These are phyloP conservation scores for Epichloe brachyelytri DNA, from an alignment of 2,329 filamentous ascomycete species.

Conservation along the genomic window DNA sequence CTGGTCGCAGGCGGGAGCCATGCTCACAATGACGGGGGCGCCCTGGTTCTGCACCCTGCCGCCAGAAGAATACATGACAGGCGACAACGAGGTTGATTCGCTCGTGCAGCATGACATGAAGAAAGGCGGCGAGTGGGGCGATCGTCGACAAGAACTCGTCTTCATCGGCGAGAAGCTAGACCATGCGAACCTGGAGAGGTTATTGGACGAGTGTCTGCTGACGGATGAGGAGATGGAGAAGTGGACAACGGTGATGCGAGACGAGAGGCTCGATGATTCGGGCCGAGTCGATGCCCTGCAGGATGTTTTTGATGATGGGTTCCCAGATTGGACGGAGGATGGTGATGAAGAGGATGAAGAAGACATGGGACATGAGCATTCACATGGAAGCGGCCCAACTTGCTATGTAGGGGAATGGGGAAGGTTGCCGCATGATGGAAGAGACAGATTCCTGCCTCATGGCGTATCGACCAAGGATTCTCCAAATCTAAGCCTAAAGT, in stretches of 20 bases:
- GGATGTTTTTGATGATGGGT: slow-evolving; percentile 45
- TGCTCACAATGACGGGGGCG: slow-evolving; percentile 46
- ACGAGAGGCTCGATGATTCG: slow-evolving; percentile 20
- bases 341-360: slow-evolving; percentile 26
- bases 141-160: slow-evolving; percentile 58
- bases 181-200: slow-evolving; percentile 31
- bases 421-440: background rate
- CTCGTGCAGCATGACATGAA: slow-evolving; percentile 36
- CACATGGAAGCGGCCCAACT: slow-evolving; percentile 2
- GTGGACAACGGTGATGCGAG: slow-evolving; percentile 41
- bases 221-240: slow-evolving; percentile 42
- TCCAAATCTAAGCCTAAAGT: no score
- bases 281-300: slow-evolving; percentile 33
- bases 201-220: slow-evolving; percentile 49
- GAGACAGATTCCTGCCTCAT: background rate
- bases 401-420: background rate
- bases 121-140: slow-evolving; percentile 50
- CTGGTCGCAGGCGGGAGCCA: slow-evolving; percentile 52
- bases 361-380: slow-evolving; percentile 11
- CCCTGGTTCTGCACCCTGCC: slow-evolving; percentile 48
- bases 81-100: slow-evolving; percentile 33
- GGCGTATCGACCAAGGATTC: background rate
- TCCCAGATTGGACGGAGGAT: slow-evolving; percentile 39
- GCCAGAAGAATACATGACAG: slow-evolving; percentile 34
- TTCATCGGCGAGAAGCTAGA: slow-evolving; percentile 59